Conservation (phyloP, 176 grass and related monocot species). For the Eleusine indica region DNA sequence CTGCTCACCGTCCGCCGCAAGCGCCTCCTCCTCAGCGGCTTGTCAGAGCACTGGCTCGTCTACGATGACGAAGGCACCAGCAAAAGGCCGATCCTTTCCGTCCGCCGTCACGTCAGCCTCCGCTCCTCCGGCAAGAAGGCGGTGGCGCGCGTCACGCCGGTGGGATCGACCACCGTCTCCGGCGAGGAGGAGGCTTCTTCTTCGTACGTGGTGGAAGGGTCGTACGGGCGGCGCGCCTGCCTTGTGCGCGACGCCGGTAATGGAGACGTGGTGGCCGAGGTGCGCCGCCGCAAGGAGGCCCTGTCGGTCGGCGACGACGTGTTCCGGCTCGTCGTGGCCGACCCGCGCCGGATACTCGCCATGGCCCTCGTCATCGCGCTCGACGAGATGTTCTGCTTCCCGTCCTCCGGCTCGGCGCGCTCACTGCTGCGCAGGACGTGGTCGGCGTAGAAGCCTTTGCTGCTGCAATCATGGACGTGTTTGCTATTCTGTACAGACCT, state of each 20-base stretch:
- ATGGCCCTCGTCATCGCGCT: constrained; percentile 80
- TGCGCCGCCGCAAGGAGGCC: constrained; percentile 52
- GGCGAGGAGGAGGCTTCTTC: constrained; percentile 22
- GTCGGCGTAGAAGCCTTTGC: constrained; percentile 21
- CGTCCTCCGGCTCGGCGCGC: not conserved
- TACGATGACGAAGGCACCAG: constrained; percentile 7
- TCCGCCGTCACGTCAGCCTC: constrained; percentile 45
- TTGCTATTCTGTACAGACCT: too few species aligned
- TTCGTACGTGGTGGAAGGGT: constrained; percentile 71
- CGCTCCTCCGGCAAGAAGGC: not conserved
- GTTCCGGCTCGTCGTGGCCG: constrained; percentile 49
- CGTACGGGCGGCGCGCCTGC: constrained; percentile 63
- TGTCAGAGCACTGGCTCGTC: constrained; percentile 57
- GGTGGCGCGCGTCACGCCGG: not conserved
- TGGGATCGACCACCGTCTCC: not conserved
- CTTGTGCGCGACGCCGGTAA: constrained; percentile 38
- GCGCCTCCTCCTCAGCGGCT: constrained; percentile 42
- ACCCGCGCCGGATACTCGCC: constrained; percentile 40
- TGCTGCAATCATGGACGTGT: too few species aligned
- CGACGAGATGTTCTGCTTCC: constrained; percentile 63
- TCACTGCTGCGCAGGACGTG: constrained; percentile 43
- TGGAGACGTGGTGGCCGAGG: constrained; percentile 55
- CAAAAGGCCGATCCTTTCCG: constrained; percentile 52
- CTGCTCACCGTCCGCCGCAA: constrained; percentile 59
- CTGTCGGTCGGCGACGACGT: constrained; percentile 55